Conservation (phyloP, 2,329 filamentous ascomycete species). For the Torrubiella hemipterigena region DNA sequence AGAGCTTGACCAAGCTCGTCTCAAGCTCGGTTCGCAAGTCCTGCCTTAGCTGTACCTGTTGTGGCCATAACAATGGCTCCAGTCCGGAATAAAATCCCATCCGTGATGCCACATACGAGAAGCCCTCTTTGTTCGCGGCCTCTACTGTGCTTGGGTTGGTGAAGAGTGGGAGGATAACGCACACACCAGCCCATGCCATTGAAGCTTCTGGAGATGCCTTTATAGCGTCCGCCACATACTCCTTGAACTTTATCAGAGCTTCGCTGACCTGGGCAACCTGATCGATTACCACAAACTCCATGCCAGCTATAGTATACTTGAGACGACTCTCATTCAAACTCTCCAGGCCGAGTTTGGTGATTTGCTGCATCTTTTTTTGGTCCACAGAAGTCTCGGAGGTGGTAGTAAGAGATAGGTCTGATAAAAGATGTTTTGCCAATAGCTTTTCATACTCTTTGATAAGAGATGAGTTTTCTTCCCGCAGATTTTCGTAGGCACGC, state of each 20-base stretch:
- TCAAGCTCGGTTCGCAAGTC: neutral
- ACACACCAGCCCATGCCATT: conserved; percentile 21
- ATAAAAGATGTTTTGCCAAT: no score
- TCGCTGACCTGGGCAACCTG: conserved; percentile 11
- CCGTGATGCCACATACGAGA: conserved; percentile 18
- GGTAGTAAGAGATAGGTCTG: no score
- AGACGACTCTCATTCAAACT: conserved; percentile 9
- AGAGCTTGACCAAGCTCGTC: neutral
- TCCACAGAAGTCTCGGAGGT: neutral
- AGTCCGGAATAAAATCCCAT: conserved; percentile 17
- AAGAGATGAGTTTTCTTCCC: no score
- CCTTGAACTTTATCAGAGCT: conserved; percentile 12
- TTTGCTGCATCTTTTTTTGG: conserved; percentile 1
- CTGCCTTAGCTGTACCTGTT: neutral
- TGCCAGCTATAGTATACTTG: conserved; percentile 10
- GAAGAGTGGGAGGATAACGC: conserved; percentile 21
- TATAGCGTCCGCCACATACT: conserved; percentile 13
- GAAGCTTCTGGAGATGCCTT: conserved; percentile 18
- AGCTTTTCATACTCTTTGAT: no score
- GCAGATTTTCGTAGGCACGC: no score
- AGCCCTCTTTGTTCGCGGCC: conserved; percentile 17
- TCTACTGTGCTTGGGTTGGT: conserved; percentile 15
- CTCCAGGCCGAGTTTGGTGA: conserved; percentile 9
- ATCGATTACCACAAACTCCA: conserved; percentile 10
- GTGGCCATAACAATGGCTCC: conserved; percentile 12